Evolutionary conservation across 1,284 basidiomycete genomes (phyloP), one percentile per base, ranked within the genome.

Genomic region (Stygiomarasmius scandens): DNA sequence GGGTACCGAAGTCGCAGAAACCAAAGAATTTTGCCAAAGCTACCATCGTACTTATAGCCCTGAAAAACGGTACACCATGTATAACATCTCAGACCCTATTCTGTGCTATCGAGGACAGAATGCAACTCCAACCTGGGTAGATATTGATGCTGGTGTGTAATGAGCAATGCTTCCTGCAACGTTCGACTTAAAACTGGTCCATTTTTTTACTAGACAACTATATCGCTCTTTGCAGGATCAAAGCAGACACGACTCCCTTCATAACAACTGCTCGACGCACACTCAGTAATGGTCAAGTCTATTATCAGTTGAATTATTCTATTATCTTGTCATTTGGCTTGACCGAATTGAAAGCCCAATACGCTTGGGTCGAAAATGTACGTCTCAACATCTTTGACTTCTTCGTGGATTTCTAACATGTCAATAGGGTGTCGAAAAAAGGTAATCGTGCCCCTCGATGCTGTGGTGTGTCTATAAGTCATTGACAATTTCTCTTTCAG

Each of bases 261-360:
- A 12, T 32, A 6, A 32, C n/a, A n/a, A n/a, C n/a, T n/a, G n/a
- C n/a, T n/a, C n/a, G 12, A 6, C 29, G 29, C 12, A 32, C 5
- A 5, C 12, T 32, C 16, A 6, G 4, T n/a, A 19, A 4, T 19
- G 38, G n/a, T 20, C 5, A 32, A 32, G 12, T 12, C 29, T 79
- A 77, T 55, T 79, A 74, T 47, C 45, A 59, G 6, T 53, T 77
- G 12, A 59, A 68, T 1, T 75, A 72, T 56, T 72, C 76, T 16
- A 63, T 82, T 3, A 65, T 81, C n/a, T 58, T 81, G 32, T 60
- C 76, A 11, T 77, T 82, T 49, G 80, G 79, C 3, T 59, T 78
- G 46, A 78, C 80, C 0, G 79, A 81, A 61, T 67, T 80, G 52
- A 74, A 71, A 52, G 79, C 79, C 0, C 75, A 79, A 52, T 61